These are phyloP conservation scores for Kodamaea sp. DNA, from an alignment of 1,139 yeast species.

Conservation along the genomic window DNA sequence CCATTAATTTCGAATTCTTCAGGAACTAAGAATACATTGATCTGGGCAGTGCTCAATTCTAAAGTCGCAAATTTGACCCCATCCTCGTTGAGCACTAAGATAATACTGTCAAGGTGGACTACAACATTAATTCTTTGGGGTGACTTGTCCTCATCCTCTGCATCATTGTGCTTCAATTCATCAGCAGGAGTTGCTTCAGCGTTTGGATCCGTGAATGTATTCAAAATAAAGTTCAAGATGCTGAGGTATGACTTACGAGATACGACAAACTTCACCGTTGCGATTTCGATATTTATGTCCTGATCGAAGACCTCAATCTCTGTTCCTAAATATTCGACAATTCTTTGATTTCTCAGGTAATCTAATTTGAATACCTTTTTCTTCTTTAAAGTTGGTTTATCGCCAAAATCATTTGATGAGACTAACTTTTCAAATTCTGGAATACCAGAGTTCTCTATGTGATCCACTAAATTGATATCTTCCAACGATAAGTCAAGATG, in stretches of 20 bases:
- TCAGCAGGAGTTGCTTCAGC: conserved; percentile 71
- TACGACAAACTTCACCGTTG: conserved; percentile 75
- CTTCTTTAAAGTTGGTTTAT: conserved; percentile 20
- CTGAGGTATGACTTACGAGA: conserved; percentile 80
- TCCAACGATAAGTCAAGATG: conserved; percentile 63
- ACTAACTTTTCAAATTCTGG: conserved; percentile 68
- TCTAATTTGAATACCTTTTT: conserved; percentile 62
- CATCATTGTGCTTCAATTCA: conserved; percentile 63
- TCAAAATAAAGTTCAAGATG: conserved; percentile 74
- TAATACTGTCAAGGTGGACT: conserved; percentile 71
- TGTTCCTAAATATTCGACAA: conserved; percentile 57
- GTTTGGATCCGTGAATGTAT: conserved; percentile 83
- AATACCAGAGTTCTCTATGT: conserved; percentile 63
- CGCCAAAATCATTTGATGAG: conserved; percentile 59
- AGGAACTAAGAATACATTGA: conserved; percentile 67
- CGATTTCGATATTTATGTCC: conserved; percentile 69
- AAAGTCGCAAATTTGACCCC: conserved; percentile 80
- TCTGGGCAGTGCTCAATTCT: conserved; percentile 70
- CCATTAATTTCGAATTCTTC: conserved; percentile 76
- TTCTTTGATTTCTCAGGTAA: conserved; percentile 59
- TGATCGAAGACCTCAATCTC: conserved; percentile 79
- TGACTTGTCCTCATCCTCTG: conserved; percentile 52
- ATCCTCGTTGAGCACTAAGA: conserved; percentile 78
- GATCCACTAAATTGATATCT: conserved; percentile 73
- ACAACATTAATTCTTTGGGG: conserved; percentile 76